Base-by-base conservation (phyloP, 2,329 filamentous ascomycete species). In the Tolypocladium tundrense region DNA sequence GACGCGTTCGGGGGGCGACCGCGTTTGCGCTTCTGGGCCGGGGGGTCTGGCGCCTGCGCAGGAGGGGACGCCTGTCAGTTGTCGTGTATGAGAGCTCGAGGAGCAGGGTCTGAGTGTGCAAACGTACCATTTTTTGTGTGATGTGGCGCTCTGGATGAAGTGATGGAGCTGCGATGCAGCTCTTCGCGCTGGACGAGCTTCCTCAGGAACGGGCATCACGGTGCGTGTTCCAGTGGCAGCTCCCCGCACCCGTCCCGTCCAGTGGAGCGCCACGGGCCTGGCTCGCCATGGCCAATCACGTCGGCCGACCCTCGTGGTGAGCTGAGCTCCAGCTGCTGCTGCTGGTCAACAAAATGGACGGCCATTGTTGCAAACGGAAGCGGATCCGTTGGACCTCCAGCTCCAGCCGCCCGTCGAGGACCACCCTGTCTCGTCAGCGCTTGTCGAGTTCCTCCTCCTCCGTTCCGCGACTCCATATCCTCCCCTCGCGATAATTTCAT, bases 1-100 rank as follows among this genome's bases (percentile, higher is more conserved):
- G 72, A 72, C 73, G 74, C 74, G 74, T 73, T 73, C 39, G 72
- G 64, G 14, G 71, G 73, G 45, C 72, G 70, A 57, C 73, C 73
- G 66, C 75, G 76, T 65, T 77, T 78, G 62, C 75, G 75, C 63
- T 74, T 75, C 56, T 69, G 69, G 35, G 65, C 65, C 39, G 68
- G 62, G 56, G 68, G 63, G 42, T 64, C 61, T 50, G 65, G 61
- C 19, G 68, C 62, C 67, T 70, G 43, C 3, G 27, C 48, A 40
- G 57, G 52, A 16, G 37, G 4, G 39, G 9, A 21, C 19, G 0
- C 2, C 19, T 13, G 48, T 51, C 6, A 35, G 31, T n/a, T 11
- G 31, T 5, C 19, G 27, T 21, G 48, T n/a, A 19, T 19, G 14
- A 1, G 27, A 10, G 13, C 3, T 4, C 6, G 14, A 50, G 27